A percentile compares a stretch with the other conserved stretches of the same genome.
Conservation (phyloP, 768 basidiomycete genomes). For the Rhodotorula paludigena region DNA sequence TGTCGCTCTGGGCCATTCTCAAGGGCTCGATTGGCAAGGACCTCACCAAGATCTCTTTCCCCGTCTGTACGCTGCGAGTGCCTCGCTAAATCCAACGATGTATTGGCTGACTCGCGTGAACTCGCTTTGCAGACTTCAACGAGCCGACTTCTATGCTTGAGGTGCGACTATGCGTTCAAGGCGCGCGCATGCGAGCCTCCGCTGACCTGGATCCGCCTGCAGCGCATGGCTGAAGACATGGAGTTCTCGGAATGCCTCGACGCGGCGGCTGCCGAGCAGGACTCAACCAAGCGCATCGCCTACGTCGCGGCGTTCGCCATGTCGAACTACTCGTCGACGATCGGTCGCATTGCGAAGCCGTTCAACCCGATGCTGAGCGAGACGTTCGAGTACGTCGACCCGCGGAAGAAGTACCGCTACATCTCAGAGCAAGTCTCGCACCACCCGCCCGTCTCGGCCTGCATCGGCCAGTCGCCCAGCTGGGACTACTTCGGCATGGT, state of each 20-base stretch:
- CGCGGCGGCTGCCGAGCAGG: slow-evolving; percentile 67
- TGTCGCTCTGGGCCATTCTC: slow-evolving; percentile 80
- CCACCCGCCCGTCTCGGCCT: slow-evolving; percentile 73
- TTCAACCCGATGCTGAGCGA: slow-evolving; percentile 95
- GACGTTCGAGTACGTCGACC: slow-evolving; percentile 86
- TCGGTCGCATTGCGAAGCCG: slow-evolving; percentile 92
- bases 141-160: slow-evolving; percentile 87
- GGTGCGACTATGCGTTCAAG: no score
- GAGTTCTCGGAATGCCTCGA: slow-evolving; percentile 92
- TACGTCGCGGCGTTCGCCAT: slow-evolving; percentile 95
- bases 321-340: slow-evolving; percentile 91
- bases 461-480: slow-evolving; percentile 80
- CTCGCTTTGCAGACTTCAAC: slow-evolving; percentile 45
- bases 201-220: no score
- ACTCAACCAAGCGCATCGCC: slow-evolving; percentile 75
- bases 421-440: slow-evolving; percentile 86
- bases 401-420: slow-evolving; percentile 85
- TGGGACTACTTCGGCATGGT: slow-evolving; percentile 87
- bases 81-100: no score
- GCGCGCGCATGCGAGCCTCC: no score
- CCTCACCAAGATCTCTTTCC: slow-evolving; percentile 89
- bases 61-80: no score
- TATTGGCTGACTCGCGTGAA: no score
- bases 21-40: slow-evolving; percentile 96
- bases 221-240: slow-evolving; percentile 96